phyloP scores from a whole-genome alignment of 441 rosid species.

The Kokia cookei region DNA sequence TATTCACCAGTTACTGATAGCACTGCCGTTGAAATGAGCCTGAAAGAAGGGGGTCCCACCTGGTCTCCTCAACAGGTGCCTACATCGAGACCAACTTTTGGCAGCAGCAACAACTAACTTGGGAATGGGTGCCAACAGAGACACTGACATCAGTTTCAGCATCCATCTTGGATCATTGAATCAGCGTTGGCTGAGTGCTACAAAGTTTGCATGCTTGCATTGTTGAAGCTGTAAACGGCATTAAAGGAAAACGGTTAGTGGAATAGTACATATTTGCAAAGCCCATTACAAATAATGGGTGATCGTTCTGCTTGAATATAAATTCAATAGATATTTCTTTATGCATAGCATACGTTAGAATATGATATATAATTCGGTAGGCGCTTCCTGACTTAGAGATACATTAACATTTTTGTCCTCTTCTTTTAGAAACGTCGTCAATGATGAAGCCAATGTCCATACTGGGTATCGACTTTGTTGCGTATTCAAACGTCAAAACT shows the following conservation, averaged over 20 bases:
- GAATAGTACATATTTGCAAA: not conserved
- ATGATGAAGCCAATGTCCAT: too few species aligned
- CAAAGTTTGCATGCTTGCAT: not conserved
- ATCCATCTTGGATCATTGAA: not conserved
- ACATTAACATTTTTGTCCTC: too few species aligned
- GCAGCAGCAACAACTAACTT: conserved; percentile 36
- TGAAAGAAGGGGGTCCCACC: conserved; percentile 32
- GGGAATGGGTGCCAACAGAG: not conserved
- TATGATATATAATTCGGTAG: not conserved
- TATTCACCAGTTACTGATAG: conserved; percentile 59
- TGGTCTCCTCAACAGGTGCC: conserved; percentile 56
- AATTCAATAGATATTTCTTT: not conserved
- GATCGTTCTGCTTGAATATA: not conserved
- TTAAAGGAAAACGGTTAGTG: not conserved
- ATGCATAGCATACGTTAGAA: not conserved
- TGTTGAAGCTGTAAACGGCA: not conserved
- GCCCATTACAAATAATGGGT: not conserved
- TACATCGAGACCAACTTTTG: conserved; percentile 57
- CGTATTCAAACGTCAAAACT: too few species aligned
- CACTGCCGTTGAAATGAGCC: conserved; percentile 30
- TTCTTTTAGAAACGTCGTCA: too few species aligned
- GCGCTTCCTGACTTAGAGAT: too few species aligned
- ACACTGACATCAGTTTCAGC: not conserved
- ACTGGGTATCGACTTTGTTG: too few species aligned
- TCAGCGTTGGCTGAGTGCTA: not conserved